Percentiles rank a stretch among this genome's conserved stretches.
Conservation (phyloP, 345 rosid species). For the Theobroma cacao region DNA sequence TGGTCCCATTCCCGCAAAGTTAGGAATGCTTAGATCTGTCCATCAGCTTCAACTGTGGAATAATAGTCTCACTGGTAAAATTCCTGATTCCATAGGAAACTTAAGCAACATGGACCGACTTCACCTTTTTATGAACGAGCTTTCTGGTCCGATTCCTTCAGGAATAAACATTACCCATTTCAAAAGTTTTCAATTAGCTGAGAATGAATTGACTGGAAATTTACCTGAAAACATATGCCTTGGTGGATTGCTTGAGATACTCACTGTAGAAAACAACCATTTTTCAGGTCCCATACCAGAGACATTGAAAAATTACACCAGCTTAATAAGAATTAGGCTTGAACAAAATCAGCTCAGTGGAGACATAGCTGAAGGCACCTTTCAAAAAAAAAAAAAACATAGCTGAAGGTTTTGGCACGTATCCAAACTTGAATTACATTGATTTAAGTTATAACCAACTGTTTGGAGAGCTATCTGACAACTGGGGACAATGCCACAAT, state of each 20-base stretch:
- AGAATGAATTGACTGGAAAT: conserved; percentile 11
- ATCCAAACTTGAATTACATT: conserved; percentile 14
- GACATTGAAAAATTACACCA: conserved; percentile 22
- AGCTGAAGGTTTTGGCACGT: conserved; percentile 17
- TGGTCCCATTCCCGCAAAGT: background rate
- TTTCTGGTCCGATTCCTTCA: background rate
- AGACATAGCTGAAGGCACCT: conserved; percentile 2
- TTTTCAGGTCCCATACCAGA: background rate
- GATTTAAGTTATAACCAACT: background rate
- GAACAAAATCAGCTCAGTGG: conserved; percentile 27
- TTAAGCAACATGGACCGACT: background rate
- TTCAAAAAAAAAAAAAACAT: no score
- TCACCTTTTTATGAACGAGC: background rate
- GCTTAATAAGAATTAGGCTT: conserved; percentile 25
- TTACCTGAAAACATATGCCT: conserved; percentile 17
- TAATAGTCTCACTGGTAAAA: background rate
- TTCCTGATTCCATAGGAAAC: background rate
- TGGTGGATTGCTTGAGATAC: conserved; percentile 7
- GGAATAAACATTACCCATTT: conserved; percentile 10
- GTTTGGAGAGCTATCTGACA: background rate
- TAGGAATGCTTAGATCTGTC: background rate
- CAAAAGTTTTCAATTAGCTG: conserved; percentile 10
- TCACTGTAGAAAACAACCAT: background rate
- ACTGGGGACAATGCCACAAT: background rate
- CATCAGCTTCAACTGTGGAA: background rate